A percentile compares a stretch with the other conserved stretches of the same genome.
Evolutionary conservation across 78 protist species (phyloP).

Genomic region (Isochrysis galbana): DNA sequence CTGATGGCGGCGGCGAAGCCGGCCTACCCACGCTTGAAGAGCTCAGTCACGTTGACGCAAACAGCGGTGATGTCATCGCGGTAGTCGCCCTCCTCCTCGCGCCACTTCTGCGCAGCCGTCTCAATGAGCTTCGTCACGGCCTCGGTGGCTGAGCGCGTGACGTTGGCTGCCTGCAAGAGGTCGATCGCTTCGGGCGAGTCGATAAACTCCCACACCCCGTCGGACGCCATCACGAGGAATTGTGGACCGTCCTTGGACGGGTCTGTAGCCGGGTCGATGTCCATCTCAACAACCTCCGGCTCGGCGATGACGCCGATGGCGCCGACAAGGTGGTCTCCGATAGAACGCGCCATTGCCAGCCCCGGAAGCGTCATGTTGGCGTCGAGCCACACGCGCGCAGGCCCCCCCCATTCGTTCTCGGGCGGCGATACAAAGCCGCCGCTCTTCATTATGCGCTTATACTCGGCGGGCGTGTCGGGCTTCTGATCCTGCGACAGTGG

Average conservation of each 20-base stretch:
- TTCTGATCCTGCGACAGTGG: slow-evolving; percentile 12
- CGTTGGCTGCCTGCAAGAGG: too few species aligned
- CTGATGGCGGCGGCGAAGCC: too few species aligned
- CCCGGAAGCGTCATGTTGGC: slow-evolving; percentile 25
- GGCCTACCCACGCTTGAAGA: too few species aligned
- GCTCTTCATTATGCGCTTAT: background rate
- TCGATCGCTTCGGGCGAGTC: too few species aligned
- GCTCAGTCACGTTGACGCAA: background rate
- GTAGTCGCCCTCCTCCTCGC: slow-evolving; percentile 26
- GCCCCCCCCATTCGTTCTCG: slow-evolving; percentile 13
- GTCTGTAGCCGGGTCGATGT: background rate
- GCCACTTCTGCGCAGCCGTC: background rate
- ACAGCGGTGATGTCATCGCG: slow-evolving; percentile 31
- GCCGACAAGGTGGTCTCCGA: slow-evolving; percentile 22
- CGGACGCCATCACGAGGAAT: slow-evolving; percentile 6
- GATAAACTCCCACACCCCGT: slow-evolving; percentile 40
- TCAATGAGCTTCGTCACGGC: background rate
- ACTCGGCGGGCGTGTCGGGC: slow-evolving; percentile 31
- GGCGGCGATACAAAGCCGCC: slow-evolving; percentile 34
- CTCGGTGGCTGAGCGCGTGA: too few species aligned
- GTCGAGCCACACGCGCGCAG: slow-evolving; percentile 32
- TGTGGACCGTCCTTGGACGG: background rate
- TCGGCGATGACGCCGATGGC: slow-evolving; percentile 17
- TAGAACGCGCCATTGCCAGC: slow-evolving; percentile 36
- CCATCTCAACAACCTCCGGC: background rate